phyloP scores from a whole-genome alignment of 192 early-diverging fungal genomes.

The Backusella tuberculispora region DNA sequence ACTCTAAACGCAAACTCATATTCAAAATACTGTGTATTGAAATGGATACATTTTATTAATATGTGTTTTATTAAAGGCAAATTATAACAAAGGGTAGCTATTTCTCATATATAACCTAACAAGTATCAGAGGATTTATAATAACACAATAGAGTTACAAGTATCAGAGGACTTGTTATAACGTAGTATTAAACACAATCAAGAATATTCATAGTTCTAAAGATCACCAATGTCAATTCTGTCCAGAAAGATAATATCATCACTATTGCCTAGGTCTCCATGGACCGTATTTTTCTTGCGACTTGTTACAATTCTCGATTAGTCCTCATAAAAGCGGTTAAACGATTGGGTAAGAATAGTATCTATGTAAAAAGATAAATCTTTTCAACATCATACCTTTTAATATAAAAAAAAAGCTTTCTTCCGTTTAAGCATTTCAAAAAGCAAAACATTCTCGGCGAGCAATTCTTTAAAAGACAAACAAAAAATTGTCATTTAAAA shows the following conservation, averaged over 20 bases:
- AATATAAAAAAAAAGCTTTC: no score
- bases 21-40: no score
- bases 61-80: no score
- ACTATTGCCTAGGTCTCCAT: neutral
- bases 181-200: neutral
- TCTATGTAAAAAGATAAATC: neutral
- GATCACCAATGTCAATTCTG: neutral
- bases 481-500: neutral
- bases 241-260: neutral
- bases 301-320: no score
- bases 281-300: neutral
- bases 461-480: slow-evolving; percentile 2
- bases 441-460: slow-evolving; percentile 11
- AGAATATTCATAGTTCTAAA: neutral
- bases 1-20: no score
- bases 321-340: no score
- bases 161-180: neutral
- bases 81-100: no score
- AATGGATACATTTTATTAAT: no score
- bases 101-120: no score
- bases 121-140: no score
- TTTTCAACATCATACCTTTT: neutral
- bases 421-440: neutral
- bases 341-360: no score
- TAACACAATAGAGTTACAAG: no score